Evolutionary conservation across 2,329 filamentous ascomycete genomes (phyloP).

Genomic region (Aspergillus carbonarius): DNA sequence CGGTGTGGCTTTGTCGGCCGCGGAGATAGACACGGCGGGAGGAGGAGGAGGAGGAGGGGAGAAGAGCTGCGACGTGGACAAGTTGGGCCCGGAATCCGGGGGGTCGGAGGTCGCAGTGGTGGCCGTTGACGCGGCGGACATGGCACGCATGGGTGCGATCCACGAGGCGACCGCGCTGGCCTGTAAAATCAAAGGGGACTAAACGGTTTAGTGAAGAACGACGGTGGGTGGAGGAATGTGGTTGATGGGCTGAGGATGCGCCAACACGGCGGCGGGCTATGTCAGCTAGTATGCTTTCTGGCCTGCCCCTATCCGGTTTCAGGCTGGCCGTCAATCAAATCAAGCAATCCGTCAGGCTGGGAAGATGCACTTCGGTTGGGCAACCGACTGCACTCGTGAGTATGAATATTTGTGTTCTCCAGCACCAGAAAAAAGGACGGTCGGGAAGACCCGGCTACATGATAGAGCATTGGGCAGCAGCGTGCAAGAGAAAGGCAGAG

Average conservation of each 20-base stretch:
- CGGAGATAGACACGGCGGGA: slow-evolving; percentile 29
- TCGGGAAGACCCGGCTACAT: not conserved
- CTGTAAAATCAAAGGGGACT: slow-evolving; percentile 9
- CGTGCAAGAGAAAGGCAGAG: not conserved
- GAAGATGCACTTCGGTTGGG: not conserved
- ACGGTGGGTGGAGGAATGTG: slow-evolving; percentile 9
- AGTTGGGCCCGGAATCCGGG: slow-evolving; percentile 26
- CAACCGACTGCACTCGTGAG: not conserved
- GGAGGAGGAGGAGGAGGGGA: slow-evolving; percentile 29
- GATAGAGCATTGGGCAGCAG: slow-evolving; percentile 4
- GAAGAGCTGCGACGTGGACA: slow-evolving; percentile 26
- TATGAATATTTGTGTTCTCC: not conserved
- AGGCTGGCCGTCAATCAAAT: not conserved
- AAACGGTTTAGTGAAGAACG: not conserved
- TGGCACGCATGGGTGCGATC: slow-evolving; percentile 38
- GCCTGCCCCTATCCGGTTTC: slow-evolving; percentile 6
- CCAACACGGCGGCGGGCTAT: slow-evolving; percentile 6
- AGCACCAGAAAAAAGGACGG: not conserved
- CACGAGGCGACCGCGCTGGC: slow-evolving; percentile 23
- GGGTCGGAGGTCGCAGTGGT: slow-evolving; percentile 28
- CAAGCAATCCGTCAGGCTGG: not conserved
- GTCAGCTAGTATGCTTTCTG: not conserved
- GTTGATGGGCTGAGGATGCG: slow-evolving; percentile 11
- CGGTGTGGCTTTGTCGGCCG: slow-evolving; percentile 28
- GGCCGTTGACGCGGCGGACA: slow-evolving; percentile 33